Conservation (phyloP, 352 stramenopile species). For the Aphanomyces stellatus region DNA sequence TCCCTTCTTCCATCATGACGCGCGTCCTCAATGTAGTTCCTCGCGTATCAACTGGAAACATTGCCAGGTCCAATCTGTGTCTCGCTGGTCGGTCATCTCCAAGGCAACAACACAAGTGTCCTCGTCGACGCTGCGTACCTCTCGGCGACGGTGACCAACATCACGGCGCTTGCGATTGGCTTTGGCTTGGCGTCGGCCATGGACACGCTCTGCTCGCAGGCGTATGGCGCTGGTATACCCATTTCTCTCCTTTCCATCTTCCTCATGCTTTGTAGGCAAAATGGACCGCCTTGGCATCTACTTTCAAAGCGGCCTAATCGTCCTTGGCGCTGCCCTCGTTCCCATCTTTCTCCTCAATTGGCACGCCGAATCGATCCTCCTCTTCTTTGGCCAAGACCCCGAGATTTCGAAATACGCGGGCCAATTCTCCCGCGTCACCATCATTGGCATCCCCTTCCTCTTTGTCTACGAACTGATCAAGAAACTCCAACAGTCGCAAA, state of each 20-base stretch:
- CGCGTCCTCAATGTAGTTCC: background rate
- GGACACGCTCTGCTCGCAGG: conserved; percentile 83
- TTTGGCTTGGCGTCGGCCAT: conserved; percentile 78
- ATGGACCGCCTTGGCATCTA: conserved; percentile 74
- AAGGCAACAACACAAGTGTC: conserved; percentile 47
- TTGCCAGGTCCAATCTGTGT: conserved; percentile 48
- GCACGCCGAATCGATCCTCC: conserved; percentile 53
- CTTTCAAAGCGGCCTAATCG: conserved; percentile 63
- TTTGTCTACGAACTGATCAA: conserved; percentile 81
- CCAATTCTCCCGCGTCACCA: conserved; percentile 51
- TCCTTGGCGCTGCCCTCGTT: conserved; percentile 44
- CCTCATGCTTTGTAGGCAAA: conserved; percentile 13
- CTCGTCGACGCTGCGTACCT: conserved; percentile 55
- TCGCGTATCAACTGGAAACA: conserved; percentile 31
- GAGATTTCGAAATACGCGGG: conserved; percentile 58
- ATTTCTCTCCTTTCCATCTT: background rate
- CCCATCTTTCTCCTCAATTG: conserved; percentile 66
- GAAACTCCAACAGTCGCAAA: conserved; percentile 80
- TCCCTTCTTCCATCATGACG: background rate
- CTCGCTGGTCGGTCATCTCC: conserved; percentile 51
- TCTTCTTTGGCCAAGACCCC: conserved; percentile 48
- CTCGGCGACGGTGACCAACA: conserved; percentile 66
- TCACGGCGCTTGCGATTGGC: conserved; percentile 65
- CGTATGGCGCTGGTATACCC: conserved; percentile 57
- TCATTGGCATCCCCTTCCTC: conserved; percentile 71